Conservation (phyloP, 192 early-diverging fungal species). For the Umbelopsis sp. region DNA sequence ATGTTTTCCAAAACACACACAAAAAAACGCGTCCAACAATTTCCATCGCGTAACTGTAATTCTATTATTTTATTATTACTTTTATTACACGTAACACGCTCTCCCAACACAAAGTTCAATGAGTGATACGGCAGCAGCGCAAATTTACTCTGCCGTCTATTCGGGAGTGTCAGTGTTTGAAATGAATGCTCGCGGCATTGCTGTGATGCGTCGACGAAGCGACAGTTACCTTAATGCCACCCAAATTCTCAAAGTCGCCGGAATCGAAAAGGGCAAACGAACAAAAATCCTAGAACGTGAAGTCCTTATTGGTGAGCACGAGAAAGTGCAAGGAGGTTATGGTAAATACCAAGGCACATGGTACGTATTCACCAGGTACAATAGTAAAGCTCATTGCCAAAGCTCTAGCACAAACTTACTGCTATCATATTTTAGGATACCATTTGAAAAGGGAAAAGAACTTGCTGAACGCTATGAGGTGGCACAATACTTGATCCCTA, state of each 20-base stretch:
- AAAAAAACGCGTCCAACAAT: constrained; percentile 12
- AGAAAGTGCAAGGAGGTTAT: constrained; percentile 96
- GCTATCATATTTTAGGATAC: constrained; percentile 65
- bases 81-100: not conserved
- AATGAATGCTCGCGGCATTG: constrained; percentile 67
- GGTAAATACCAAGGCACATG: constrained; percentile 94
- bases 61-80: not conserved
- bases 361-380: constrained; percentile 41
- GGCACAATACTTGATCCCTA: constrained; percentile 63
- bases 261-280: constrained; percentile 81
- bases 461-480: constrained; percentile 83
- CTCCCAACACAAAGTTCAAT: not conserved
- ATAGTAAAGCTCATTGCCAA: no score
- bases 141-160: constrained; percentile 58
- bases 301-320: constrained; percentile 77
- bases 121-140: constrained; percentile 8
- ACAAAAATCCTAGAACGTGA: constrained; percentile 91
- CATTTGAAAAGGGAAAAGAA: constrained; percentile 81
- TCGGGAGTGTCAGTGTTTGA: constrained; percentile 80
- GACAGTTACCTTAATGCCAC: constrained; percentile 90
- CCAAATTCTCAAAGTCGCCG: constrained; percentile 91
- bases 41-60: not conserved
- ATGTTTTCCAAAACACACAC: not conserved
- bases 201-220: constrained; percentile 78
- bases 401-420: no score